phyloP scores from a whole-genome alignment of 495 filamentous ascomycete species.

The Chaetomium fimeti region DNA sequence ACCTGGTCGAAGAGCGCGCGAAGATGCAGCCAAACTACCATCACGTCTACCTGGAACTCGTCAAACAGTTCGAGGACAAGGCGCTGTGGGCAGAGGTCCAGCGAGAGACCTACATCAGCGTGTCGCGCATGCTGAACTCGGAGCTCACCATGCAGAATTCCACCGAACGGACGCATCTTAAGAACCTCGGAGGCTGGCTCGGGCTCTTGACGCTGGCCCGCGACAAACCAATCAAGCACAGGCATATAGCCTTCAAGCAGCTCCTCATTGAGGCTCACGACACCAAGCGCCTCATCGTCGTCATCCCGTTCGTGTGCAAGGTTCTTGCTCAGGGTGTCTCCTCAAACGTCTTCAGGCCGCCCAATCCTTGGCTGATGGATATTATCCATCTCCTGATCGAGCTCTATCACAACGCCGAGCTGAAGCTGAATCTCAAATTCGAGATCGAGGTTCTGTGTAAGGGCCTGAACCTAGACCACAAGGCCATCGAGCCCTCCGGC shows the following conservation, averaged over 20 bases:
- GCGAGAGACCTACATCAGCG: slow-evolving; percentile 87
- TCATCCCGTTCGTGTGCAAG: slow-evolving; percentile 96
- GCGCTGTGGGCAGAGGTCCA: slow-evolving; percentile 82
- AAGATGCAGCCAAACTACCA: slow-evolving; percentile 97
- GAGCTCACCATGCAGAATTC: slow-evolving; percentile 76
- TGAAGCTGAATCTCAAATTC: slow-evolving; percentile 95
- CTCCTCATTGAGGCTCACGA: slow-evolving; percentile 89
- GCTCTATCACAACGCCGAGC: slow-evolving; percentile 84
- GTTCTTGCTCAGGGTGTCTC: slow-evolving; percentile 78
- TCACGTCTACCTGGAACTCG: slow-evolving; percentile 81
- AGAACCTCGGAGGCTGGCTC: slow-evolving; percentile 89
- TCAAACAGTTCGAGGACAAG: slow-evolving; percentile 76
- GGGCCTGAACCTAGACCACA: slow-evolving; percentile 83
- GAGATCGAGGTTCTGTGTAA: slow-evolving; percentile 97
- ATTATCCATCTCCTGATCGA: slow-evolving; percentile 84
- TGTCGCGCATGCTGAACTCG: slow-evolving; percentile 81
- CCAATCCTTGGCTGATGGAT: slow-evolving; percentile 97
- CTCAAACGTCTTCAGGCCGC: slow-evolving; percentile 87
- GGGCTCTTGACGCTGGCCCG: slow-evolving; percentile 90
- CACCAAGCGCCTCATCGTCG: slow-evolving; percentile 81
- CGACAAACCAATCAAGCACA: slow-evolving; percentile 93
- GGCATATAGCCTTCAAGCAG: slow-evolving; percentile 95
- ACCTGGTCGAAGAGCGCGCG: slow-evolving; percentile 93
- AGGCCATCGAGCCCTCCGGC: slow-evolving; percentile 76
- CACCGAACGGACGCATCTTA: slow-evolving; percentile 80